Evolutionary conservation across 2,329 filamentous ascomycete species (phyloP).

Genomic region (Fusarium sp.): DNA sequence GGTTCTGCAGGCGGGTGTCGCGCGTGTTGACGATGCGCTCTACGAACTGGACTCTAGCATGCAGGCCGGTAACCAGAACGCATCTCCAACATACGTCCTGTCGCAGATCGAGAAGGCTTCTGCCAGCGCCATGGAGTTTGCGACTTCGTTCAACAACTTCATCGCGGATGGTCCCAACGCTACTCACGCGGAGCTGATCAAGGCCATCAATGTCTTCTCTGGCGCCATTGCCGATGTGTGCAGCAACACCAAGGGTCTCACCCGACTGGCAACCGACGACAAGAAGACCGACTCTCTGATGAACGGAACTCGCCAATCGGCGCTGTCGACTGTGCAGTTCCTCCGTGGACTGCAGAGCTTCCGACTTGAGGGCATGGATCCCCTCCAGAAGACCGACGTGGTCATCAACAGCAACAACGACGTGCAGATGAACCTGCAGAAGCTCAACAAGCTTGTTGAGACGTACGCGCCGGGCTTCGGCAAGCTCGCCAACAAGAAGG

Average conservation of each 20-base stretch:
- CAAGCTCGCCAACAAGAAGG: constrained; percentile 82
- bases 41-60: constrained; percentile 98
- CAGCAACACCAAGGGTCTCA: constrained; percentile 95
- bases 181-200: constrained; percentile 90
- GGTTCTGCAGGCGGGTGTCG: constrained; percentile 90
- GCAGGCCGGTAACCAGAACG: constrained; percentile 99
- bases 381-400: constrained; percentile 93
- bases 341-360: constrained; percentile 96
- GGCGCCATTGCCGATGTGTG: constrained; percentile 93
- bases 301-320: constrained; percentile 84
- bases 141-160: constrained; percentile 97
- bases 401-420: constrained; percentile 98
- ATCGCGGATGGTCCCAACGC: constrained; percentile 96
- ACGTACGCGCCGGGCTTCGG: constrained; percentile 88
- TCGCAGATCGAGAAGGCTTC: constrained; percentile 98
- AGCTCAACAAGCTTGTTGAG: constrained; percentile 92
- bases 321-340: constrained; percentile 89
- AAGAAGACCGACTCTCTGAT: constrained; percentile 91
- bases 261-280: constrained; percentile 92
- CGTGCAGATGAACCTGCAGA: constrained; percentile 92
- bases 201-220: constrained; percentile 89
- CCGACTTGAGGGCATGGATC: constrained; percentile 89
- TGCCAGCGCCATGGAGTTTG: constrained; percentile 94
- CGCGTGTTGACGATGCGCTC: constrained; percentile 93
- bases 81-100: constrained; percentile 91